Evolutionary conservation across 2,329 filamentous ascomycete species (phyloP).

Genomic region (Trichoderma brevicompactum): DNA sequence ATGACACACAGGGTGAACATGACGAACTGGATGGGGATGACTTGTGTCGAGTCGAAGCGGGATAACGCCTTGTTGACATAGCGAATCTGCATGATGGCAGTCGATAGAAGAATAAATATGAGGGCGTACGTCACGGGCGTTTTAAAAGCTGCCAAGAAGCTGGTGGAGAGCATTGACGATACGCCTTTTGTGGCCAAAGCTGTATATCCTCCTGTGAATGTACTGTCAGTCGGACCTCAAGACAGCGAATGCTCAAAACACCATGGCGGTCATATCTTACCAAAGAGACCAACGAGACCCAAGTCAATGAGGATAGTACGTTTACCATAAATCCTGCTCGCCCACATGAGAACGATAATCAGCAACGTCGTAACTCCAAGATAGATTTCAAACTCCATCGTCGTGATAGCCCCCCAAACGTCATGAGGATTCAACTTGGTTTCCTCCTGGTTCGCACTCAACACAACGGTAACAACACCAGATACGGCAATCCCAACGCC

Average conservation of each 20-base stretch:
- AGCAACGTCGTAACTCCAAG: constrained; percentile 74
- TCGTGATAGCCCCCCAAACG: constrained; percentile 86
- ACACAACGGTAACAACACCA: constrained; percentile 88
- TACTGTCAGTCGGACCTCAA: not conserved
- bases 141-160: constrained; percentile 83
- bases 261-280: constrained; percentile 53
- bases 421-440: constrained; percentile 88
- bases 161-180: constrained; percentile 90
- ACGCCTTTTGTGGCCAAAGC: constrained; percentile 95
- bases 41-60: constrained; percentile 94
- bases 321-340: constrained; percentile 81
- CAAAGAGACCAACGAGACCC: constrained; percentile 90
- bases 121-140: constrained; percentile 91
- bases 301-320: constrained; percentile 89
- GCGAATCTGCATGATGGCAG: constrained; percentile 94
- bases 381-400: constrained; percentile 89
- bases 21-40: constrained; percentile 97
- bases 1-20: constrained; percentile 96
- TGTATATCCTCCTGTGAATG: constrained; percentile 79
- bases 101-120: constrained; percentile 76
- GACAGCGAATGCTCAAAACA: not conserved
- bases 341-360: constrained; percentile 78
- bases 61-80: constrained; percentile 90
- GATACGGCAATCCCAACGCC: constrained; percentile 86
- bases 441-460: constrained; percentile 88